Evolutionary conservation across 148 eudicot species (phyloP).

Genomic region (Cornus kousa): DNA sequence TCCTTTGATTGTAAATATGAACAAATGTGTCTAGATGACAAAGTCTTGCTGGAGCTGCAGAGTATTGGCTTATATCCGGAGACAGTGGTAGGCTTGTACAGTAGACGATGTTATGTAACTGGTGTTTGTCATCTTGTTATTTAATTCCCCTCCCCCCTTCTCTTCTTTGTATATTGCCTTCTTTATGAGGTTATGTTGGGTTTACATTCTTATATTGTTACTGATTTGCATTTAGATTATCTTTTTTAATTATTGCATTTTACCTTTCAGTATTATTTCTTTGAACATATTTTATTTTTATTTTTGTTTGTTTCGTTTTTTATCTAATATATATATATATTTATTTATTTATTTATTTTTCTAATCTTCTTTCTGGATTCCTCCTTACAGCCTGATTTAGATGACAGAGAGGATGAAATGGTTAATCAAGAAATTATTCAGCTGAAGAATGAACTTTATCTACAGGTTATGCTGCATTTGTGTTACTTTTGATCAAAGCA

Average conservation of each 20-base stretch:
- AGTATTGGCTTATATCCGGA: conserved; percentile 74
- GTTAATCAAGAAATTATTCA: conserved; percentile 50
- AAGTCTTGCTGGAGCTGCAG: conserved; percentile 76
- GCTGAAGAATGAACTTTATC: conserved; percentile 56
- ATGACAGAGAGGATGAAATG: conserved; percentile 73
- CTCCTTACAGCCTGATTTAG: conserved; percentile 70
- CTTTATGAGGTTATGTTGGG: background rate
- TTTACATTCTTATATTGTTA: background rate
- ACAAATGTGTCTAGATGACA: conserved; percentile 58
- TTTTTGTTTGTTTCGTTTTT: conserved; percentile 3
- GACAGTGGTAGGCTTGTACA: conserved; percentile 54
- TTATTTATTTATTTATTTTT: background rate
- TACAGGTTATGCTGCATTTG: conserved; percentile 43
- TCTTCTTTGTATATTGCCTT: background rate
- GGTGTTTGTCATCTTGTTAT: background rate
- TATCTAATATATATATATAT: background rate
- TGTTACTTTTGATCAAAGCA: background rate
- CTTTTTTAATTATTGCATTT: background rate
- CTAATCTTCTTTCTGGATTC: background rate
- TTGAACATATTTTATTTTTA: background rate
- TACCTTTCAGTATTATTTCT: conserved; percentile 2
- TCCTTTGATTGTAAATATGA: conserved; percentile 56
- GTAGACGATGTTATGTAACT: background rate
- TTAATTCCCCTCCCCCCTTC: background rate
- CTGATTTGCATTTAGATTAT: background rate